Percentiles rank a stretch among this genome's conserved stretches.
Conservation (phyloP, 2,329 filamentous ascomycete genomes). For the Trichophyton equinum region DNA sequence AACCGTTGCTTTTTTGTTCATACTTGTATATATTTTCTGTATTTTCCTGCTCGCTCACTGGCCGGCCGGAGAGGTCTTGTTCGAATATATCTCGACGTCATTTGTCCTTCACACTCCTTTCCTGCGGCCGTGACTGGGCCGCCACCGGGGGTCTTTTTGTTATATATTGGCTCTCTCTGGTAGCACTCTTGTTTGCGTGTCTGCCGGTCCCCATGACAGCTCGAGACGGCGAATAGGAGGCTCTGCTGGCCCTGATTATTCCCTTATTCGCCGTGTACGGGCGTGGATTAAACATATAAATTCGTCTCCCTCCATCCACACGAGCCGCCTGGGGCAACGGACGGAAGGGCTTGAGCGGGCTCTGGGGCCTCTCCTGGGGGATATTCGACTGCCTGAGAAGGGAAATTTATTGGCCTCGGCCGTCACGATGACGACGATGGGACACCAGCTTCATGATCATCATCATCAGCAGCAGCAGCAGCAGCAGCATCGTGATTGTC, state of each 20-base stretch:
- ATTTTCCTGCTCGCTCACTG: not conserved
- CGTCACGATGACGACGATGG: not conserved
- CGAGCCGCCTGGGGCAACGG: not conserved
- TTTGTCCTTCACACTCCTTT: slow-evolving; percentile 3
- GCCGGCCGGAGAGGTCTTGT: not conserved
- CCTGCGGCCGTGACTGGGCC: not conserved
- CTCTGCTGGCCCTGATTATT: not conserved
- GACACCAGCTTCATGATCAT: not conserved
- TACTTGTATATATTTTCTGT: too few relatives aligned
- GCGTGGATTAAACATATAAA: not conserved
- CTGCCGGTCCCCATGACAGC: not conserved
- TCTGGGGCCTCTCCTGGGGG: not conserved
- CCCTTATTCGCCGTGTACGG: not conserved
- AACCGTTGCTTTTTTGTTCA: not conserved
- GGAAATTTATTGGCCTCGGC: not conserved
- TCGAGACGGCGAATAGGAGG: not conserved
- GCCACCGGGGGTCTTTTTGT: not conserved
- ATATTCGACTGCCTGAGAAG: not conserved
- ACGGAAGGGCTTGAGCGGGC: not conserved
- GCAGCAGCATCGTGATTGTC: too few relatives aligned
- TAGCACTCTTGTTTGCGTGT: not conserved
- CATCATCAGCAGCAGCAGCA: too few relatives aligned
- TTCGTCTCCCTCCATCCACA: not conserved
- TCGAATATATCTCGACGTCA: not conserved
- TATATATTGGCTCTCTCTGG: not conserved